Percentiles rank a stretch among this genome's conserved stretches.
Evolutionary conservation across 495 filamentous ascomycete species (phyloP).

Genomic region (Aspergillus homomorphus): DNA sequence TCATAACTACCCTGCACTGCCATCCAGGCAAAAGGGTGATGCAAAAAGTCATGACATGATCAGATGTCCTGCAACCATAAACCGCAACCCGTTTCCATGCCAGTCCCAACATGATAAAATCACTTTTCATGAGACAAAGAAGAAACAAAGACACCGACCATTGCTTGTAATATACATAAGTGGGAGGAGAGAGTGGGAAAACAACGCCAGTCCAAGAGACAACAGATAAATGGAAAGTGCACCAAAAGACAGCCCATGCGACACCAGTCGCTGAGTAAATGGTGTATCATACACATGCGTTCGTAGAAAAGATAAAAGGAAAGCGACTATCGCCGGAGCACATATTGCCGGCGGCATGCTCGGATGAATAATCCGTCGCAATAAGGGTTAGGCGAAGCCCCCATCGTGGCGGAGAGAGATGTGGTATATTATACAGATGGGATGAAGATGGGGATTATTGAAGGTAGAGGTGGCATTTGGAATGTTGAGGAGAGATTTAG

Average conservation of each 20-base stretch:
- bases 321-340: slow-evolving; percentile 3
- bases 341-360: slow-evolving; percentile 17
- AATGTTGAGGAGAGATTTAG: slow-evolving; percentile 31
- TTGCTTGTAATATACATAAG: slow-evolving; percentile 33
- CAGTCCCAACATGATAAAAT: slow-evolving; percentile 9
- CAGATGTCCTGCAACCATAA: slow-evolving; percentile 13
- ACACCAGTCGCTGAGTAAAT: slow-evolving; percentile 35
- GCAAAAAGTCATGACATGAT: slow-evolving; percentile 14
- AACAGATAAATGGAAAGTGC: slow-evolving; percentile 25
- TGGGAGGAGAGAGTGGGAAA: slow-evolving; percentile 36
- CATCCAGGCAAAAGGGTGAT: slow-evolving; percentile 5
- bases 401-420: slow-evolving; percentile 31
- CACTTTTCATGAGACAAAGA: slow-evolving; percentile 14
- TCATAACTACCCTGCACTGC: slow-evolving; percentile 3
- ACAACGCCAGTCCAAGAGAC: slow-evolving; percentile 14
- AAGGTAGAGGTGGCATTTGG: neutral
- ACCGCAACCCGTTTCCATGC: slow-evolving; percentile 15
- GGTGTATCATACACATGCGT: slow-evolving; percentile 43
- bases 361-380: neutral
- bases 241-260: slow-evolving; percentile 34
- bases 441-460: slow-evolving; percentile 13
- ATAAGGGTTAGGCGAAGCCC: slow-evolving; percentile 17
- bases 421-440: slow-evolving; percentile 45
- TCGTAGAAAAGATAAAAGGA: slow-evolving; percentile 27
- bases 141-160: slow-evolving; percentile 14